Percentiles rank a stretch among this genome's conserved stretches.
These are phyloP conservation scores for Phaeosphaeria sp. DNA, from an alignment of 2,329 filamentous ascomycete genomes.

Conservation along the genomic window DNA sequence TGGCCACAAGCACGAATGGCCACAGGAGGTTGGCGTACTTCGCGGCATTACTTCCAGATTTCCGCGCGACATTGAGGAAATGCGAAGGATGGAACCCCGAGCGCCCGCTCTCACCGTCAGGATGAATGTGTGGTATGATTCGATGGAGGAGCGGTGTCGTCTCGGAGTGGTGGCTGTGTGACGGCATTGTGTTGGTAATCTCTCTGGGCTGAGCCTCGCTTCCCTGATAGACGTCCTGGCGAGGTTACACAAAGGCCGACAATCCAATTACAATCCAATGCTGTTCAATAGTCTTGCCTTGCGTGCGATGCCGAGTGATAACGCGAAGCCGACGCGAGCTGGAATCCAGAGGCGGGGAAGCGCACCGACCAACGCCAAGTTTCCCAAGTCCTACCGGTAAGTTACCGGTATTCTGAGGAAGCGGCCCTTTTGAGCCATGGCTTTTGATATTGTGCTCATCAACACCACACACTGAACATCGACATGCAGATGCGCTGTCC, in stretches of 20 bases:
- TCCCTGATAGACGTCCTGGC: neutral
- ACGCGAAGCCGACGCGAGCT: neutral
- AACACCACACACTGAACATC: neutral
- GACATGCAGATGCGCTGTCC: neutral
- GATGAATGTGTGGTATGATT: slow-evolving; percentile 47
- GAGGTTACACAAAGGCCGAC: neutral
- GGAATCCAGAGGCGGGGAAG: neutral
- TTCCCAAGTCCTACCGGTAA: too few species aligned
- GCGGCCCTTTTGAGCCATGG: neutral
- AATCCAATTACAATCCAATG: neutral
- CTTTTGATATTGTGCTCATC: neutral
- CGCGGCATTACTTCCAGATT: slow-evolving; percentile 69
- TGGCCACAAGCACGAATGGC: slow-evolving; percentile 75
- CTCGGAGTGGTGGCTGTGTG: slow-evolving; percentile 29
- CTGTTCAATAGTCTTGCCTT: neutral
- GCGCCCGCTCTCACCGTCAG: slow-evolving; percentile 72
- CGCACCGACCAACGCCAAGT: slow-evolving; percentile 1
- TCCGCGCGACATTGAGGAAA: slow-evolving; percentile 70
- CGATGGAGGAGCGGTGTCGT: slow-evolving; percentile 39
- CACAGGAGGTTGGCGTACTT: slow-evolving; percentile 74
- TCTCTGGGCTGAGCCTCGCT: neutral
- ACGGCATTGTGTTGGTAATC: slow-evolving; percentile 12
- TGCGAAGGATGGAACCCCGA: slow-evolving; percentile 67
- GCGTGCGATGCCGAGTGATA: neutral
- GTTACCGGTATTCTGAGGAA: neutral